Conservation (phyloP, 768 basidiomycete genomes). For the Trametes cingulata region DNA sequence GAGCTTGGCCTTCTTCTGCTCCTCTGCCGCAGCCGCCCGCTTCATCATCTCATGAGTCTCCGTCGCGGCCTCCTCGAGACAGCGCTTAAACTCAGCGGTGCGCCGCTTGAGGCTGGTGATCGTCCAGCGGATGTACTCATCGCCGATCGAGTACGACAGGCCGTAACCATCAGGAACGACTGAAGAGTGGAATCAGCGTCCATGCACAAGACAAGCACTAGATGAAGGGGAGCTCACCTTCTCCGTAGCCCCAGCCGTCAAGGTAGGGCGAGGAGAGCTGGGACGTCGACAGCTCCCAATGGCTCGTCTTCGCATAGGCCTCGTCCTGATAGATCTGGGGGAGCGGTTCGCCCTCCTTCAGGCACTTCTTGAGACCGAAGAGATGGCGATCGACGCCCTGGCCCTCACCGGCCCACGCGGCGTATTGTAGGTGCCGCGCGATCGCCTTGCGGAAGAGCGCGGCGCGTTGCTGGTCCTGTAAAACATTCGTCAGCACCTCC, state of each 20-base stretch:
- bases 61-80: slow-evolving; percentile 77
- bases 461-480: slow-evolving; percentile 57
- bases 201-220: not conserved
- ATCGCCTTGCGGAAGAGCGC: slow-evolving; percentile 75
- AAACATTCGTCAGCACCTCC: not conserved
- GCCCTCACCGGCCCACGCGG: slow-evolving; percentile 89
- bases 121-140: slow-evolving; percentile 85
- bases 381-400: slow-evolving; percentile 95
- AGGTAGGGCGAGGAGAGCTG: slow-evolving; percentile 81
- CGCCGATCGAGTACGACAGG: slow-evolving; percentile 85
- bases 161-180: slow-evolving; percentile 94
- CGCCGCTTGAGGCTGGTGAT: slow-evolving; percentile 71
- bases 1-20: slow-evolving; percentile 37
- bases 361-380: slow-evolving; percentile 86
- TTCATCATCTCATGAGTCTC: slow-evolving; percentile 80
- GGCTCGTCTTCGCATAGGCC: slow-evolving; percentile 65
- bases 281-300: slow-evolving; percentile 94
- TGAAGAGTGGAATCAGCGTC: slow-evolving; percentile 28
- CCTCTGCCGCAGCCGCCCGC: slow-evolving; percentile 49
- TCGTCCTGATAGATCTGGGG: slow-evolving; percentile 77
- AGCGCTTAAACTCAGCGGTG: slow-evolving; percentile 61
- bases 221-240: slow-evolving; percentile 51
- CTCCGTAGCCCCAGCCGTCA: slow-evolving; percentile 97
- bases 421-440: slow-evolving; percentile 82
- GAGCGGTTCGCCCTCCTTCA: slow-evolving; percentile 68